Base-by-base conservation (phyloP, 2,329 filamentous ascomycete genomes). In the Aureobasidium sp. region DNA sequence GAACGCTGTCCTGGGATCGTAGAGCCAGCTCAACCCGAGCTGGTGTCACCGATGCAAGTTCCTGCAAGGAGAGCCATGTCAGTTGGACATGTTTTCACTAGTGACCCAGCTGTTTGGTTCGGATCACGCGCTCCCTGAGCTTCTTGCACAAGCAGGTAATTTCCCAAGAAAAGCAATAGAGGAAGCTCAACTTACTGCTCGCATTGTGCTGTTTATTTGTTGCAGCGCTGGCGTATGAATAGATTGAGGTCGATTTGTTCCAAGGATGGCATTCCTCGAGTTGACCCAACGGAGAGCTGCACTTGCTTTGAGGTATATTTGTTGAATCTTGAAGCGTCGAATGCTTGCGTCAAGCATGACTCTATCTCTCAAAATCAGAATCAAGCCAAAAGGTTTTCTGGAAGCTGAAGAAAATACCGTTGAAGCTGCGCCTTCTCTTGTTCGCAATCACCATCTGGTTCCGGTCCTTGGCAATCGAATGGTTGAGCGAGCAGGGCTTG, bases 311-410 rank as follows among this genome's bases (percentile, higher is more conserved):
- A 87, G 76, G 67, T 85, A 86, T 59, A 83, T 79, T 66, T 81
- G 81, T 70, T 87, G 83, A 51, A 83, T 84, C 69, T 81, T 80
- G 72, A 87, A 85, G 4, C 84, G 80, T 52, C 84, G 79, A 39
- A 83, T 78, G 53, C 80, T 80, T 42, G 83, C 80, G 69, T 87
- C 84, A 52, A 81, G 74, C 59, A 87, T 84, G 51, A 87, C 80
- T 53, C 84, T 87, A 65, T 62, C 12, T 65, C 59, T 13, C 48
- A 12, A 59, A 48, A 36, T 52, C 52, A 65, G 58, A n/a, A 23
- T n/a, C 17, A 27, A 27, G 17, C 15, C 23, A 36, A n/a, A 1
- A 39, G 2, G 4, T 2, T 36, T 2, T 17, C 13, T 37, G 8
- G 13, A 36, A 39, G 29, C 6, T 32, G 36, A 8, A 29, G 10